Base-by-base conservation (phyloP, 202 grass and related monocot species). In the Tripidium arundinaceum region DNA sequence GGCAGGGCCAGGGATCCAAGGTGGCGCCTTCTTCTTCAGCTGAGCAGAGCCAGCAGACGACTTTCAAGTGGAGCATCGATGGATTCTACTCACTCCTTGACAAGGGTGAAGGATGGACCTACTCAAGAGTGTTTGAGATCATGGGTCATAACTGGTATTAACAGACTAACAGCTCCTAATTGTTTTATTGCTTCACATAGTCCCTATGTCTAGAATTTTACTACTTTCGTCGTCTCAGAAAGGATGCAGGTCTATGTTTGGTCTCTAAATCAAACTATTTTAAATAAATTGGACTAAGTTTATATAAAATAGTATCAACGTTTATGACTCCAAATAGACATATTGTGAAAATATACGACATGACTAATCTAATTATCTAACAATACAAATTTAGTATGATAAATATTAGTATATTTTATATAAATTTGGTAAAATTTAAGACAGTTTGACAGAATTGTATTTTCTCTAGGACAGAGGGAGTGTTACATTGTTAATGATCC, bases 21-120 rank as follows among this genome's bases (percentile, higher is more conserved):
- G 42, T 37, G 63, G 29, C 67, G 26, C 16, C n/a, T n/a, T n/a
- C 19, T 39, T 69, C 84, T 60, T 10, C 74, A 12, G 41, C 24
- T 8, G 37, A 77, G 25, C 74, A 49, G 41, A 42, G 15, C 60
- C 25, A 78, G 26, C 76, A 42, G 62, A 70, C 7, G 1, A 82
- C 43, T 19, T 77, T 77, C 24, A 87, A 82, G n/a, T 87, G 73
- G 85, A 87, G 27, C 58, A 78, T 87, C 3, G 65, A 87, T 78
- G 46, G 52, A 1, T 87, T 87, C 79, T 83, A 27, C 36, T 72
- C 73, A 4, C 58, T 87, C 38, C 66, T 82, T 65, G 85, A 57
- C 16, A 87, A 58, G 58, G 73, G n/a, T 65, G 58, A 71, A 57
- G 57, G 72, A 77, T 65, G 65, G 79, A 82, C 85, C 14, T 46